These are phyloP conservation scores for Tuber indicum DNA, from an alignment of 495 filamentous ascomycete species.

Conservation along the genomic window DNA sequence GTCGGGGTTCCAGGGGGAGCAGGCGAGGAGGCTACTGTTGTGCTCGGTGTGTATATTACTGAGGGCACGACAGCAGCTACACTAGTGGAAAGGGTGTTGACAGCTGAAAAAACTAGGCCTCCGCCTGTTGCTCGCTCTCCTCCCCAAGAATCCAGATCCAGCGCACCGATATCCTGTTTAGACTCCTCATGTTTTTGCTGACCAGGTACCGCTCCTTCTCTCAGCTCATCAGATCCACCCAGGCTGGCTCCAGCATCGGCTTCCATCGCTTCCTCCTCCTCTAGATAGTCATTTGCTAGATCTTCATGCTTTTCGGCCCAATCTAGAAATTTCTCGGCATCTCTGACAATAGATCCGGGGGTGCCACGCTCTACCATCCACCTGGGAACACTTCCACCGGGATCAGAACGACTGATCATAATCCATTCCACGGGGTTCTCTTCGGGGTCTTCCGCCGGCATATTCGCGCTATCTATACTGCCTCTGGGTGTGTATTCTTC, in stretches of 20 bases:
- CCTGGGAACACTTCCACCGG: constrained; percentile 81
- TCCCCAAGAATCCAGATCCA: background rate
- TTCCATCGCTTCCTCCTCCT: constrained; percentile 6
- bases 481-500: constrained; percentile 4
- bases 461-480: constrained; percentile 5
- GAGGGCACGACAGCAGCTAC: constrained; percentile 25
- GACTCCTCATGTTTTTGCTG: constrained; percentile 8
- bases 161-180: background rate
- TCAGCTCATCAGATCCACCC: background rate
- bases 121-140: background rate
- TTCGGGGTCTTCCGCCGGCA: constrained; percentile 46
- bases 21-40: constrained; percentile 6
- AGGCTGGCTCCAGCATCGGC: constrained; percentile 6
- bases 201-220: constrained; percentile 8
- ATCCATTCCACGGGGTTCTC: constrained; percentile 75
- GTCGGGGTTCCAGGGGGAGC: constrained; percentile 4
- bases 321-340: constrained; percentile 77
- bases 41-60: constrained; percentile 3
- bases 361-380: constrained; percentile 95
- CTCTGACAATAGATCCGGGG: constrained; percentile 70
- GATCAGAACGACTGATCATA: constrained; percentile 92
- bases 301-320: constrained; percentile 50
- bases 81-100: constrained; percentile 17
- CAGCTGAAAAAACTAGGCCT: constrained; percentile 9
- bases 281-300: constrained; percentile 10